Evolutionary conservation across 257 asterid genomes (phyloP), one percentile per base, ranked within the genome.

Genomic region (Fraxinus excelsior): DNA sequence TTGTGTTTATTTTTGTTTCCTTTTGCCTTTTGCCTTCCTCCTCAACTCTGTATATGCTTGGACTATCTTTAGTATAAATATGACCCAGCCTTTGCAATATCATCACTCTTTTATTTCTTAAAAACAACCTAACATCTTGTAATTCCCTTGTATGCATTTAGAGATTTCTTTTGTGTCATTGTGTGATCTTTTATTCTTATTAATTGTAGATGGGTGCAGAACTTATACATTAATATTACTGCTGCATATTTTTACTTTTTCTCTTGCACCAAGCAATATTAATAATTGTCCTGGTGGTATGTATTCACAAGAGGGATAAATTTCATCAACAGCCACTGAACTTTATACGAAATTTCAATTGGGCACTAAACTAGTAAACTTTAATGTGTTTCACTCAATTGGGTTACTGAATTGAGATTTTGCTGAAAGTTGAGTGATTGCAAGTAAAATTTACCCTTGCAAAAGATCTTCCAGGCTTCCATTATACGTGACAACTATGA

Each of bases 141-240:
- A 25, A 23, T 25, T 26, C 2, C 13, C 34, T 12, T 23, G 0
- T 26, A 9, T 62, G 68, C 19, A 10, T 62, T 12, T 23, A 10
- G 32, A 62, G 18, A 62, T 62, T 62, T 62, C 16, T 62, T 23
- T 62, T 23, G 7, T 14, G 8, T 21, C 38, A 5, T 31, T 73
- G 14, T 72, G 19, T 2, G 1, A 58, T 11, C 23, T 53, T 72
- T 12, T 26, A 29, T 40, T 19, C 72, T 19, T 32, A 44, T 26
- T 28, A 53, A 37, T 35, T 69, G 79, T 75, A 58, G 58, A 37
- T 38, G 56, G 37, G 13, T 68, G 62, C 29, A 7, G 65, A 56
- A 56, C 13, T 13, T 44, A 3, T 62, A 77, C 25, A 65, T 79
- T 64, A 76, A 67, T 44, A 42, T 19, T 29, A 42, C 34, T 49